phyloP scores from a whole-genome alignment of 176 grass and related monocot species.

The Oryza meyeriana region DNA sequence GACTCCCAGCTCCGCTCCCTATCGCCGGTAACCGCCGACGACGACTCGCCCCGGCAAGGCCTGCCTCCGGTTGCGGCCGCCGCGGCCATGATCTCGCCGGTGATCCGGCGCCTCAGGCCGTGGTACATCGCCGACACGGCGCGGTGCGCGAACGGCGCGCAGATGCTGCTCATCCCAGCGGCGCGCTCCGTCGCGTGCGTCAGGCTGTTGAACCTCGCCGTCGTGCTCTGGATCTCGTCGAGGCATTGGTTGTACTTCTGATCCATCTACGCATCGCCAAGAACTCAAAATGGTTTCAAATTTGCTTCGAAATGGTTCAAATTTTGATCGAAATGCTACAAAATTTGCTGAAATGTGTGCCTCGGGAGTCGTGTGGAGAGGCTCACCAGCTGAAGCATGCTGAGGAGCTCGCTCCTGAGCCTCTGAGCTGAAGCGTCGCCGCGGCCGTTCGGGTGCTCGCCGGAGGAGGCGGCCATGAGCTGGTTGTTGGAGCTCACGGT shows the following conservation, averaged over 20 bases:
- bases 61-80: not conserved
- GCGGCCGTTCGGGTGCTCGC: not conserved
- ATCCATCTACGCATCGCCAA: constrained; percentile 48
- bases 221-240: constrained; percentile 69
- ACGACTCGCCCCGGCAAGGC: constrained; percentile 1
- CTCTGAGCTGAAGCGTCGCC: constrained; percentile 7
- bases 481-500: constrained; percentile 38
- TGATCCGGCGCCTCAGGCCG: constrained; percentile 47
- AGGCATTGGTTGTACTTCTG: constrained; percentile 74
- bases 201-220: constrained; percentile 50
- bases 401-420: constrained; percentile 40
- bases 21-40: constrained; percentile 19
- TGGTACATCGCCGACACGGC: constrained; percentile 55
- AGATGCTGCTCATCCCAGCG: constrained; percentile 8
- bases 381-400: constrained; percentile 49
- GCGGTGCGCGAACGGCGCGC: constrained; percentile 55
- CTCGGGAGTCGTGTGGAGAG: not conserved
- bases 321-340: too few species aligned
- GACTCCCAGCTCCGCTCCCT: constrained; percentile 52
- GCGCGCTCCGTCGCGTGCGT: not conserved
- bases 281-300: not conserved
- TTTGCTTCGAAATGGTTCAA: not conserved
- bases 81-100: constrained; percentile 37
- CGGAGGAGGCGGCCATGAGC: not conserved
- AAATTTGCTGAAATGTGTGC: not conserved